Evolutionary conservation across 495 filamentous ascomycete species (phyloP).

Genomic region (Hyaloscypha variabilis): DNA sequence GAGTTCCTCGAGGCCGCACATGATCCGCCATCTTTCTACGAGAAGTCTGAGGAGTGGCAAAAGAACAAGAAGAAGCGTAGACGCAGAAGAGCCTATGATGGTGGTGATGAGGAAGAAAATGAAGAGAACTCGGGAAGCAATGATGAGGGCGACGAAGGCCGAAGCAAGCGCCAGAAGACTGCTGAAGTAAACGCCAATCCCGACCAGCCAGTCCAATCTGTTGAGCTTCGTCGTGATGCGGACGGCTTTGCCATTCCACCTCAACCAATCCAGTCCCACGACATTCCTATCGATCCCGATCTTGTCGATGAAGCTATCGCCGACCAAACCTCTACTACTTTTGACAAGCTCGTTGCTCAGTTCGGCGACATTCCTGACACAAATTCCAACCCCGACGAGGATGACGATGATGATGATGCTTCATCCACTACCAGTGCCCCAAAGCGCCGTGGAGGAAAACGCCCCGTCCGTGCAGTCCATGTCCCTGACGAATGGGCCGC

Average conservation of each 20-base stretch:
- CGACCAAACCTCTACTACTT: background rate
- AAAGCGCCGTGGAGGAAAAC: background rate
- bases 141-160: conserved; percentile 4
- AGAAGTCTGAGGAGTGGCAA: conserved; percentile 55
- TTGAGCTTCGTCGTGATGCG: conserved; percentile 43
- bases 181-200: background rate
- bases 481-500: conserved; percentile 48
- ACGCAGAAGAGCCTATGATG: conserved; percentile 37
- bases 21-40: conserved; percentile 83
- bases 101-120: conserved; percentile 10
- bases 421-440: background rate
- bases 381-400: background rate
- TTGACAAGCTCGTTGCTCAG: conserved; percentile 14
- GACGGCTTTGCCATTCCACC: conserved; percentile 58
- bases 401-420: conserved; percentile 15
- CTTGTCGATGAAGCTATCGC: conserved; percentile 9
- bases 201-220: conserved; percentile 12
- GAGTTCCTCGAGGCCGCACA: conserved; percentile 53
- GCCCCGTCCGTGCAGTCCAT: conserved; percentile 28
- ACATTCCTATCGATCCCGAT: conserved; percentile 41
- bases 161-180: conserved; percentile 25
- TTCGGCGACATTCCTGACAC: conserved; percentile 9
- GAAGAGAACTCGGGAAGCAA: conserved; percentile 16
- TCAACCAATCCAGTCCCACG: conserved; percentile 25
- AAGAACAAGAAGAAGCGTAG: conserved; percentile 53